A percentile compares a stretch with the other conserved stretches of the same genome.
These are phyloP conservation scores for Neonectria coccinea DNA, from an alignment of 2,329 filamentous ascomycete species.

Conservation along the genomic window DNA sequence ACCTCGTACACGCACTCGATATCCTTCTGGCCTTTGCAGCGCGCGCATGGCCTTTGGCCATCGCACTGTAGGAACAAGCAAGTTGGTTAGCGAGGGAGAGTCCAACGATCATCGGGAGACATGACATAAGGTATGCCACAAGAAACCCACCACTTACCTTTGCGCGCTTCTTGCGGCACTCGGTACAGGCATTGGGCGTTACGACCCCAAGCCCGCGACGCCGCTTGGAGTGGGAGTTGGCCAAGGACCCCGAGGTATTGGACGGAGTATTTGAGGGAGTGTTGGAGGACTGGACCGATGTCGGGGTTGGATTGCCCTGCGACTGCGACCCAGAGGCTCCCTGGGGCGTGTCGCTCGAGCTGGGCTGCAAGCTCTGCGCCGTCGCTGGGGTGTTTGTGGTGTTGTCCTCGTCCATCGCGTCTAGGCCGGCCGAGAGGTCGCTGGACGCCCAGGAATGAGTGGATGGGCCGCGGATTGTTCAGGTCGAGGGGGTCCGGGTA, in stretches of 20 bases:
- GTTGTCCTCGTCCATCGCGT: constrained; percentile 50
- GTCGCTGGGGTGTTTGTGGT: constrained; percentile 46
- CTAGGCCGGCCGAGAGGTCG: constrained; percentile 25
- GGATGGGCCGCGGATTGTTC: constrained; percentile 19
- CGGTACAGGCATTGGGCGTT: constrained; percentile 70
- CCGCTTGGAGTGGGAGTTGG: constrained; percentile 59
- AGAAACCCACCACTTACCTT: constrained; percentile 57
- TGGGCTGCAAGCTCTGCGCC: constrained; percentile 48
- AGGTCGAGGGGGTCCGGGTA: constrained; percentile 34
- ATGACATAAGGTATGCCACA: neutral
- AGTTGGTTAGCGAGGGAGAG: constrained; percentile 30
- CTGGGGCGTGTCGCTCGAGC: constrained; percentile 52
- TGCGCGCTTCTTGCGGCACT: constrained; percentile 71
- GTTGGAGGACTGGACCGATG: constrained; percentile 45
- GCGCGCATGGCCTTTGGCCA: constrained; percentile 65
- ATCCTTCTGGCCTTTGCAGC: constrained; percentile 67
- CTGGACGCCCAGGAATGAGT: constrained; percentile 12
- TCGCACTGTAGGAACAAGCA: constrained; percentile 62
- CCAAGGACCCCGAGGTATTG: constrained; percentile 35
- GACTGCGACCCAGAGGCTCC: constrained; percentile 43
- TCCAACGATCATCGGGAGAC: constrained; percentile 2
- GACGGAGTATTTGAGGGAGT: constrained; percentile 34
- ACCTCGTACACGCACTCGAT: constrained; percentile 71
- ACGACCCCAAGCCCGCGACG: constrained; percentile 67
- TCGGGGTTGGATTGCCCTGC: constrained; percentile 48